Evolutionary conservation across 768 basidiomycete species (phyloP), one percentile per base, ranked within the genome.

Genomic region (Gloeopeniophorella convolvens): DNA sequence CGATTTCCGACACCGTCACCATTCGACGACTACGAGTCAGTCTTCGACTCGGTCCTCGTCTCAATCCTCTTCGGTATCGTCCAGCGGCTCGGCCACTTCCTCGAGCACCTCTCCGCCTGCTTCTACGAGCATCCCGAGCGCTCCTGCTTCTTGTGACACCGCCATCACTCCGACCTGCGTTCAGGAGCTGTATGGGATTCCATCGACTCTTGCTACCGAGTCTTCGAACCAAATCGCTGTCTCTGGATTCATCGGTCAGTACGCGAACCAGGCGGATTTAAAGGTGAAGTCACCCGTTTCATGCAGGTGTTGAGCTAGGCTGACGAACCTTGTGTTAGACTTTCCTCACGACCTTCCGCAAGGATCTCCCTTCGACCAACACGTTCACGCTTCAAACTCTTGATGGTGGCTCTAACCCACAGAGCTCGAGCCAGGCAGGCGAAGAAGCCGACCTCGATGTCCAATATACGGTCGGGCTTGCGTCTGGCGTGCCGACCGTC

Each of bases 361-460:
- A 57, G 2, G 48, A 60, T 23, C 24, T 57, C 5, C 36, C 49
- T 30, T 18, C 44, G 9, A n/a, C 28, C n/a, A 58, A 55, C 11
- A 43, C 41, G 11, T 59, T 62, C 26, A 34, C 48, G 4, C 32
- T 55, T 24, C 51, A 53, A 43, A 47, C 60, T 10, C 31, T 61
- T 13, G 60, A 60, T 44, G 59, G 59, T 2, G 62, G 59, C 16
- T 16, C 32, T 5, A 60, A 61, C 35, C n/a, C 55, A 4, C 59
- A 60, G 45, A 32, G 5, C n/a, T 20, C 4, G 1, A 21, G 13
- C 26, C 16, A 50, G 28, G 55, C 61, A 8, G 61, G 61, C 26
- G 8, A 45, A 13, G 59, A 60, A 42, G 61, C 61, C 3, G 57
- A 59, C 34, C 45, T 60, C 30, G 60, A 62, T 44, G 49, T 51